These are phyloP conservation scores for Sphenostylis stenocarpa DNA, from an alignment of 306 rosid species.

Conservation along the genomic window DNA sequence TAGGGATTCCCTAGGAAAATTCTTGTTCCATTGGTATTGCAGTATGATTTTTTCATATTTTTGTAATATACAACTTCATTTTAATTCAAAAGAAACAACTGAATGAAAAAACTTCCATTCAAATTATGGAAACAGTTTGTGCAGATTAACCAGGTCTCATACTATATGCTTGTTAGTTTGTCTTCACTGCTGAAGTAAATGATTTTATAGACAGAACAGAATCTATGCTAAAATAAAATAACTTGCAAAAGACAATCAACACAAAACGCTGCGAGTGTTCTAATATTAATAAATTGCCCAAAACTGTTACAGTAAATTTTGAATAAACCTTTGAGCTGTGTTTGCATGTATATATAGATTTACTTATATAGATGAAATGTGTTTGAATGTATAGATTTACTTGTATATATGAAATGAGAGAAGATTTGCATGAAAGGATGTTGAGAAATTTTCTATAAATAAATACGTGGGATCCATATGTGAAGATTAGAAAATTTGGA, in stretches of 20 bases:
- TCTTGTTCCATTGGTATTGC: constrained; percentile 33
- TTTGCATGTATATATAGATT: too few relatives aligned
- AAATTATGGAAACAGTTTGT: constrained; percentile 20
- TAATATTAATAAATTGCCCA: neutral
- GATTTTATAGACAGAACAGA: neutral
- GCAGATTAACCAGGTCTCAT: neutral
- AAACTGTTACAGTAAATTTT: too few relatives aligned
- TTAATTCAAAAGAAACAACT: constrained; percentile 27
- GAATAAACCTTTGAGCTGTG: too few relatives aligned
- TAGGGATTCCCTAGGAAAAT: constrained; percentile 25
- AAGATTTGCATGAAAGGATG: too few relatives aligned
- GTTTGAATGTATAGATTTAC: too few relatives aligned
- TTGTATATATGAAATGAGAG: too few relatives aligned
- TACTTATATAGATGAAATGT: too few relatives aligned
- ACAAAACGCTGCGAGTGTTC: neutral
- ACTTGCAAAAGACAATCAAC: neutral
- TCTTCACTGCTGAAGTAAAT: neutral
- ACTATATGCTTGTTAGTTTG: too few relatives aligned
- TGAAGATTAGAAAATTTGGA: too few relatives aligned
- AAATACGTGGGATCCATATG: too few relatives aligned
- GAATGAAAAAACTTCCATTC: constrained; percentile 4
- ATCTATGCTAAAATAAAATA: neutral
- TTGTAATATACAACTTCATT: constrained; percentile 32
- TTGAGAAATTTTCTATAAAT: too few relatives aligned
- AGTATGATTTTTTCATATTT: constrained; percentile 37